These are phyloP conservation scores for Lactifluus pinguis DNA, from an alignment of 768 basidiomycete genomes.

Conservation along the genomic window DNA sequence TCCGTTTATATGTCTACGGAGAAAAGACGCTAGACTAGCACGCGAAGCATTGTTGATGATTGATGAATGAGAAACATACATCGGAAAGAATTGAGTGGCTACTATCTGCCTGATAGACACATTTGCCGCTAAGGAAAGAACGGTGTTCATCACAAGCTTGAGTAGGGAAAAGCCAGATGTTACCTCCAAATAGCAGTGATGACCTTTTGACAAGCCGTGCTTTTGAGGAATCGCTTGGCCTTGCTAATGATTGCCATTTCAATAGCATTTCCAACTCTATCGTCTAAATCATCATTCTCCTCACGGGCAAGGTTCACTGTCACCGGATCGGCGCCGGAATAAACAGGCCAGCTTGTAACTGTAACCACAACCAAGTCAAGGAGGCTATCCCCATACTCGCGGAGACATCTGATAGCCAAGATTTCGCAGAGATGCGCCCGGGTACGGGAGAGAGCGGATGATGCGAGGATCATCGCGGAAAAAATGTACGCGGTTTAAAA, in stretches of 20 bases:
- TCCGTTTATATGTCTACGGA: conserved; percentile 84
- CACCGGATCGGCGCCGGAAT: conserved; percentile 58
- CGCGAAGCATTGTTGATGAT: background rate
- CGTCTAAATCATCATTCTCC: conserved; percentile 61
- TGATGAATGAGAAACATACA: conserved; percentile 33
- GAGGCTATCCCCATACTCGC: conserved; percentile 59
- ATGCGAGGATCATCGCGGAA: conserved; percentile 63
- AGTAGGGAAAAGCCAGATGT: conserved; percentile 19
- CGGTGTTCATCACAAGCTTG: conserved; percentile 15
- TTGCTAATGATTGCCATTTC: conserved; percentile 86
- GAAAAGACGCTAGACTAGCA: background rate
- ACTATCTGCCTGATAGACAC: conserved; percentile 85
- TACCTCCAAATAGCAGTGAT: conserved; percentile 79
- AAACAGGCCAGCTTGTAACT: conserved; percentile 77
- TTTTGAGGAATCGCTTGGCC: conserved; percentile 85
- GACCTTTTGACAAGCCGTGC: conserved; percentile 81
- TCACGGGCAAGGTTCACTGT: conserved; percentile 53
- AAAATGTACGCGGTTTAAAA: conserved; percentile 83
- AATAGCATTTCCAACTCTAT: conserved; percentile 83
- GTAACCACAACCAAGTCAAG: conserved; percentile 61
- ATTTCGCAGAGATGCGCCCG: conserved; percentile 85
- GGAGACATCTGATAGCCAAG: conserved; percentile 71
- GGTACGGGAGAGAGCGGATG: conserved; percentile 58
- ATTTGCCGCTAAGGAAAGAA: conserved; percentile 55
- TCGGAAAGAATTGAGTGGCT: conserved; percentile 86